Evolutionary conservation across 169 alveolate species (phyloP), one percentile per base, ranked within the genome.

Genomic region (Miamiensis avidus): DNA sequence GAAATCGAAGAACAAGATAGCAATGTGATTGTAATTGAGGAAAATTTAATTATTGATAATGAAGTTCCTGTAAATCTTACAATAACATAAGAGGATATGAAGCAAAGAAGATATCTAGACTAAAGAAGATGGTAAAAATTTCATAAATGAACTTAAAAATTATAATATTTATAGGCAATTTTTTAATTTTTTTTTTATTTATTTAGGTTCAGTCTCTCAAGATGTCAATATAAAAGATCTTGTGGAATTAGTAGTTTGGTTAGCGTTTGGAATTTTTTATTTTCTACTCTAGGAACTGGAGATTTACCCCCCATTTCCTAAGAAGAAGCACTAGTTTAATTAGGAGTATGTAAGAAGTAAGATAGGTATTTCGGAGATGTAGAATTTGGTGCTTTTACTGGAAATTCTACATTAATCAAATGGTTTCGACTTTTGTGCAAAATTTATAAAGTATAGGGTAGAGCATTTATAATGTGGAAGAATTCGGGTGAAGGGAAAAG

Each of bases 241-340:
- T 94, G 97, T 82, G 97, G 97, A 0, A 94, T 94, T 20, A 88
- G 96, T 31, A 88, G 94, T 78, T 86, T 94, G n/a, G 92, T 90
- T 11, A 49, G 69, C 69, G 69, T 49, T 33, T 91, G 95, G 94
- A 93, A 91, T 83, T 93, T 79, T 81, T 77, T 93, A 4, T 88
- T 69, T 33, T 89, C 95, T 28, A 83, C 87, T 75, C 83, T 92
- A 31, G 97, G 96, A 65, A 88, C 69, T 74, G 96, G 96, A 29
- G 84, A 31, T 6, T 75, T 84, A 49, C 87, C 83, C 33, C 95
- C 94, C n/a, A 83, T 94, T 31, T 90, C 96, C 20, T 81, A 88
- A 73, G 97, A 94, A 86, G 92, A 92, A 31, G 96, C 95, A 4
- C 72, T 94, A 34, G 84, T 79, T 29, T 78, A 84, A 0, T 73